Evolutionary conservation across 495 filamentous ascomycete species (phyloP), one percentile per base, ranked within the genome.

Genomic region (Penicillium parvum): DNA sequence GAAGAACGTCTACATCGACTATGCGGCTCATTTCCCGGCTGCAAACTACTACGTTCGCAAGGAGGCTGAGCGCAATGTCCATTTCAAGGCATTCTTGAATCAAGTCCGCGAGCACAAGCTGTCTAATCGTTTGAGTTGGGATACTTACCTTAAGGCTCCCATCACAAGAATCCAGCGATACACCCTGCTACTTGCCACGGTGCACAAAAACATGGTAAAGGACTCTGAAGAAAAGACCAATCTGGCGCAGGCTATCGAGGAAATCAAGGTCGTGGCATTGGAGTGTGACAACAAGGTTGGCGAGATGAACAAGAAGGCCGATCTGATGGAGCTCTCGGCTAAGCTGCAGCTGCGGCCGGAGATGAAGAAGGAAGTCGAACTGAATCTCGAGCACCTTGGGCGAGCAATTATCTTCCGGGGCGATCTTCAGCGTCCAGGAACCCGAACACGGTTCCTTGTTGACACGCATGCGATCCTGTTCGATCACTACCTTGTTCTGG

Each of bases 231-330:
- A 99, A 66, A 95, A 92, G 65, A 63, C 77, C 3, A 99, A 92
- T 59, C 71, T 99, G 21, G 73, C 76, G 26, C 81, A 77, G 30
- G 92, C 92, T 7, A 88, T 95, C 38, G 90, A 96, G n/a, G 92
- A 99, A 65, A 92, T 97, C 59, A 91, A 88, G 61, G 71, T 75
- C 14, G 92, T 96, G 20, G 95, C 94, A 0, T 60, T 88, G 45
- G 94, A 97, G 53, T 99, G 92, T 60, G 89, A 99, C 55, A 79
- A 82, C 19, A 86, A 88, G 50, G 92, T 99, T n/a, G 90, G 83
- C 21, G 92, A 99, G 63, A 90, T 88, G 81, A 74, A 78, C 41
- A 91, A 90, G 66, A 91, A 90, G 64, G 87, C 95, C n/a, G 83
- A 85, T 41, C 69, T 99, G 55, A 78, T 82, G 28, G 91, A 97